Conservation (phyloP, 352 stramenopile genomes). For the Blastocystis hominis region DNA sequence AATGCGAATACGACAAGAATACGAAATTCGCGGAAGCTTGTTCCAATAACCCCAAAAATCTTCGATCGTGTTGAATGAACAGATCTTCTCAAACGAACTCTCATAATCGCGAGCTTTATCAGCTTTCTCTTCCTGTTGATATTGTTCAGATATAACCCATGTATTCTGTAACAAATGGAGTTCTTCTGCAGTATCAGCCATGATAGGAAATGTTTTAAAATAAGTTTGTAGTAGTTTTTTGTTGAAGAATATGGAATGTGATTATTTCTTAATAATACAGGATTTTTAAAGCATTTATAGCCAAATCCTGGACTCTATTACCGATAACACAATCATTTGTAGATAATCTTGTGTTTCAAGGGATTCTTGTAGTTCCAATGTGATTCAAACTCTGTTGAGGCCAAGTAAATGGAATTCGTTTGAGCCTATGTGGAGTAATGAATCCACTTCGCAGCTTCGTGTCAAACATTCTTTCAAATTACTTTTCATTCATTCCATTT, state of each 20-base stretch:
- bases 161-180: conserved; percentile 70
- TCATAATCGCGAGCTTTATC: conserved; percentile 72
- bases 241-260: too few relatives aligned
- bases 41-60: conserved; percentile 81
- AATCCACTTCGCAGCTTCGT: conserved; percentile 22
- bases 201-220: too few relatives aligned
- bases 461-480: neutral
- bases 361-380: too few relatives aligned
- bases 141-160: conserved; percentile 76
- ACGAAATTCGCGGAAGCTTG: conserved; percentile 67
- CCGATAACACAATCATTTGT: too few relatives aligned
- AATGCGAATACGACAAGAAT: neutral
- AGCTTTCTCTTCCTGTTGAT: conserved; percentile 64
- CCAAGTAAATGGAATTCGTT: too few relatives aligned
- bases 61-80: conserved; percentile 73
- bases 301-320: too few relatives aligned
- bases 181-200: conserved; percentile 65
- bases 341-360: too few relatives aligned
- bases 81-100: conserved; percentile 76
- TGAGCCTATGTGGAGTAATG: neutral
- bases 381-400: too few relatives aligned
- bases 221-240: too few relatives aligned
- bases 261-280: neutral
- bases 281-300: neutral
- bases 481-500: neutral